These are phyloP conservation scores for Yamadazyma spencermartinsiae DNA, from an alignment of 1,139 yeast species.

Conservation along the genomic window DNA sequence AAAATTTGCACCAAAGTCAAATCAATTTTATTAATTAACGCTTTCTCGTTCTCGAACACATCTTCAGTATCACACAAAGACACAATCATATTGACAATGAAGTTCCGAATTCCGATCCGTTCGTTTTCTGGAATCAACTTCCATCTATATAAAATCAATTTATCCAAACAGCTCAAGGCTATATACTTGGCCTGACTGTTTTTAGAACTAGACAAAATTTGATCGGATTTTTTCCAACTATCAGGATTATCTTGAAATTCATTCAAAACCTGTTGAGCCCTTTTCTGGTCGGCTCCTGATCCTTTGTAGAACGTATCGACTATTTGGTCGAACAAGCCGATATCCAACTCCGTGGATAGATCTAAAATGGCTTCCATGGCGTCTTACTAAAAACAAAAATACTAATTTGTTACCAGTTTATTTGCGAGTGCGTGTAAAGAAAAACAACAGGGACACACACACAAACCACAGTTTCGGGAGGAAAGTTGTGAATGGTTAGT, in stretches of 20 bases:
- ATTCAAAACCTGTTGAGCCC: conserved; percentile 81
- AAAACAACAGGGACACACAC: background rate
- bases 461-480: background rate
- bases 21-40: conserved; percentile 90
- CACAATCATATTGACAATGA: conserved; percentile 90
- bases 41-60: conserved; percentile 71
- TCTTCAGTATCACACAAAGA: conserved; percentile 84
- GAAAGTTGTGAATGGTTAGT: too few relatives aligned
- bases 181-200: conserved; percentile 90
- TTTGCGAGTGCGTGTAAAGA: background rate
- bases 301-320: conserved; percentile 89
- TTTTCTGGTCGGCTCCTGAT: conserved; percentile 74
- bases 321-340: conserved; percentile 74
- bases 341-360: conserved; percentile 81
- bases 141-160: conserved; percentile 90
- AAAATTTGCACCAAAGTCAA: conserved; percentile 89
- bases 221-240: conserved; percentile 94
- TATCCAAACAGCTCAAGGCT: conserved; percentile 87
- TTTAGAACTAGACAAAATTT: conserved; percentile 73
- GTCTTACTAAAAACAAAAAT: background rate
- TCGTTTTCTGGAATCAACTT: conserved; percentile 86
- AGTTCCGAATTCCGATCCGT: conserved; percentile 82
- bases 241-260: conserved; percentile 94
- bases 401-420: background rate
- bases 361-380: conserved; percentile 91